Base-by-base conservation (phyloP, 179 eudicot species). In the Heliamphora pulchella region DNA sequence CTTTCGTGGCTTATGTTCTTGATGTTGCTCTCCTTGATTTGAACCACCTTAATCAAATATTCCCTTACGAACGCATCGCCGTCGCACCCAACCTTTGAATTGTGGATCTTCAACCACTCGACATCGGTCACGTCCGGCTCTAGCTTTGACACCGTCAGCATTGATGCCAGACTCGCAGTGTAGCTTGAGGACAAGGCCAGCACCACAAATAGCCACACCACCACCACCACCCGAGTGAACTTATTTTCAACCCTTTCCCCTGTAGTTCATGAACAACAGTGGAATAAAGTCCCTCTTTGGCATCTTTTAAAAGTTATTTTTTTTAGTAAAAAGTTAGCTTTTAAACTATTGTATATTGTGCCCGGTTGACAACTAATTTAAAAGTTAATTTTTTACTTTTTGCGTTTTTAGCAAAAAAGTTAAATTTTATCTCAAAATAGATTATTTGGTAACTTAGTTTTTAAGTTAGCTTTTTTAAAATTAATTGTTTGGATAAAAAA, bases 141-240 rank as follows among this genome's bases (percentile, higher is more conserved):
- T 5, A 90, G 79, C 47, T 43, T 51, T 4, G 83, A 85, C 64
- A 88, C 83, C 0, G 91, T 90, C 64, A 90, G 90, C 84, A 85
- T 84, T 46, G 92, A 86, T 3, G 89, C 76, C 62, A 89, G 87
- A 69, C 75, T 86, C 8, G 92, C 91, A 0, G 85, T 85, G 77
- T 86, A 88, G 48, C 87, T 87, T 43, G 85, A 80, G 31, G 81
- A 80, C 75, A 89, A 41, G 5, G 84, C 86, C 5, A 87, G 75
- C 39, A 85, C 90, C 11, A 86, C 79, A 44, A 87, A 89, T 0
- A 87, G 50, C 50, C 71, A 67, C 17, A 67, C 71, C 50, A 67
- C 79, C 6, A 88, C 85, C 13, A 81, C 83, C 41, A 78, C 65
- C 17, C 77, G 77, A 0, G 88, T 66, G 55, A 71, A 79, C 54